Evolutionary conservation across 495 filamentous ascomycete genomes (phyloP), one percentile per base, ranked within the genome.

Genomic region (Penicillium psychrofluorescens): DNA sequence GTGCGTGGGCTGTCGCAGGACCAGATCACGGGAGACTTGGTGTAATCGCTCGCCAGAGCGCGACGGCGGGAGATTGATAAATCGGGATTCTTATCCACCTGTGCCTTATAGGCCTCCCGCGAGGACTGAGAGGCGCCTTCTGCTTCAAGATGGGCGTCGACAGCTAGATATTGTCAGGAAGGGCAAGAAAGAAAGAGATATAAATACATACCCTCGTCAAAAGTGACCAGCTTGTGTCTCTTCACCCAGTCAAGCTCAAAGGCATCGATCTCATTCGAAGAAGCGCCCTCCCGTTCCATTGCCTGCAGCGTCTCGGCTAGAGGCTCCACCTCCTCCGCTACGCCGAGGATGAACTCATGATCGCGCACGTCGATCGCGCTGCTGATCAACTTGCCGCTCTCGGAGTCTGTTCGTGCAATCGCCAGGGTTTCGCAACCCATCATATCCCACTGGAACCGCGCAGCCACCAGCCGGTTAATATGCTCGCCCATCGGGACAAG

Each of bases 381-480:
- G 50, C 83, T 91, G 42, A 98, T 77, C 10, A 98, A 74, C 55
- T 81, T 88, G 33, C 92, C 92, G 59, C 85, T 91, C 61, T 98
- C 92, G 0, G 88, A 90, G 63, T 98, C 92, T 11, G 92, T 96
- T 14, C 92, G 83, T 6, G 92, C 92, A 54, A 98, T 95, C 16
- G 96, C 77, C 13, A 97, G 72, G 59, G 91, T 96, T 64, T 98
- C 92, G 22, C 77, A 79, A 40, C 91, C 92, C 91, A 98, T 95
- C 34, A 95, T 74, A 54, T 98, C 92, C 92, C 92, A 98, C 56
- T 98, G 92, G 70, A 94, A 96, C 41, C 92, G 81, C 2, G 92
- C 81, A 12, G 94, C 90, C 28, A 88, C 80, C 5, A 98, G 79
- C 11, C 92, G 79, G 66, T 96, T 96, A 69, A 97, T 94, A 66